Evolutionary conservation across 257 asterid species (phyloP), one percentile per base, ranked within the genome.

Genomic region (Solanum megistacrolobum): DNA sequence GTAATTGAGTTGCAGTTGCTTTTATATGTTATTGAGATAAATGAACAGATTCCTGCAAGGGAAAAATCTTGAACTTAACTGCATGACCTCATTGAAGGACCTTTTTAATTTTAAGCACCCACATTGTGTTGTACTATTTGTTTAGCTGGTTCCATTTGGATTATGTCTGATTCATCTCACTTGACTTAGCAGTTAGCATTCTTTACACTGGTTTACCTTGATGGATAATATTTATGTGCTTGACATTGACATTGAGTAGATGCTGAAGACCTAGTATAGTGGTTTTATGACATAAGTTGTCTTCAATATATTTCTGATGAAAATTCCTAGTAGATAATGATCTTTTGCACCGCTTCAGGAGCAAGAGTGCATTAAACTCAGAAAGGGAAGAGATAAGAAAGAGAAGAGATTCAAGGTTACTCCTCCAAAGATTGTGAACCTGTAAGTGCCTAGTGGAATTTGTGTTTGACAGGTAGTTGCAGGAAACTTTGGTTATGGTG

Each of bases 331-430:
- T 89, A 58, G 88, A 87, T 81, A 87, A 86, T 68, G 38, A 78
- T 78, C 88, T 58, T 84, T 87, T 90, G 68, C 89, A 85, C 89
- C 90, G 65, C 86, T 92, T 90, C 93, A 94, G 98, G 98, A 95
- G 93, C 89, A 91, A 90, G 98, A 96, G 87, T 91, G 96, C 88
- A 87, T 72, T 76, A 91, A 91, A 52, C 93, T 93, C 74, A 92
- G 93, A 88, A 93, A 87, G 90, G 94, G 90, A 89, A 91, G 91
- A 76, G 93, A 89, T 83, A 89, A 89, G 86, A 93, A 93, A 90
- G 93, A 92, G 93, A 91, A 92, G 92, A 91, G 90, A 89, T 92
- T 92, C 71, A 92, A 91, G 88, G 25, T 83, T 89, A 52, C 38
- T 81, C 87, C 29, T 76, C 52, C 81, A 83, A 93, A 89, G 89